phyloP scores from a whole-genome alignment of 2,329 filamentous ascomycete genomes.

The Plectosphaerella plurivora region DNA sequence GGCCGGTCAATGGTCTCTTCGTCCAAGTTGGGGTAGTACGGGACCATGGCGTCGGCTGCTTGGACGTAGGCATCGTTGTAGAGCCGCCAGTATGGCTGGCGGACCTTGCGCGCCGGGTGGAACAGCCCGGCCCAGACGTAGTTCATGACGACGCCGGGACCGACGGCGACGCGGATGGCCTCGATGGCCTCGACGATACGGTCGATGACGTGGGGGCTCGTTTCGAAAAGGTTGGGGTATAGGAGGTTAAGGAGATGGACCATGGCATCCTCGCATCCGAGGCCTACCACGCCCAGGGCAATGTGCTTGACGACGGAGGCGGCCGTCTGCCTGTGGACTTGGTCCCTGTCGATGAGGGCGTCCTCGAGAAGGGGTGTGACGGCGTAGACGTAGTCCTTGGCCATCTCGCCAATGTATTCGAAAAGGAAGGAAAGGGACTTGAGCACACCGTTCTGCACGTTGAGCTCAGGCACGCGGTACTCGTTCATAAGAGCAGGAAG shows the following conservation, averaged over 20 bases:
- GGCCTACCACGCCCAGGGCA: constrained; percentile 91
- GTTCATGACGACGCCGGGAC: constrained; percentile 90
- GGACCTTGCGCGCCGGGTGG: constrained; percentile 92
- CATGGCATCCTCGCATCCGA: constrained; percentile 98
- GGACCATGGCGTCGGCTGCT: constrained; percentile 88
- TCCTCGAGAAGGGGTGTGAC: constrained; percentile 95
- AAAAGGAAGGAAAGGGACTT: constrained; percentile 97
- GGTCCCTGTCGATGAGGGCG: constrained; percentile 93
- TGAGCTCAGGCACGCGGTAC: constrained; percentile 95
- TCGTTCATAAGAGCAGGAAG: constrained; percentile 99
- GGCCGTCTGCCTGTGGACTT: constrained; percentile 95
- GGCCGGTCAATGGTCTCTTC: constrained; percentile 75
- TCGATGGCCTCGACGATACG: constrained; percentile 97
- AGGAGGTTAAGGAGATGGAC: constrained; percentile 93
- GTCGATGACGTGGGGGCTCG: constrained; percentile 96
- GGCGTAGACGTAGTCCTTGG: constrained; percentile 98
- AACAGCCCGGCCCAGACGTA: constrained; percentile 98
- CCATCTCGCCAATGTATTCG: constrained; percentile 99
- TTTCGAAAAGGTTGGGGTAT: constrained; percentile 97
- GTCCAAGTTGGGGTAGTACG: constrained; percentile 85
- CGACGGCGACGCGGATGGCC: constrained; percentile 88
- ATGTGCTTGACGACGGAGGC: constrained; percentile 98
- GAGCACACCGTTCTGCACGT: constrained; percentile 97
- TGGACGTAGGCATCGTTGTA: constrained; percentile 98
- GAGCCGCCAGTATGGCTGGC: constrained; percentile 90